Conservation (phyloP, 345 rosid species). For the Brassica carinata region DNA sequence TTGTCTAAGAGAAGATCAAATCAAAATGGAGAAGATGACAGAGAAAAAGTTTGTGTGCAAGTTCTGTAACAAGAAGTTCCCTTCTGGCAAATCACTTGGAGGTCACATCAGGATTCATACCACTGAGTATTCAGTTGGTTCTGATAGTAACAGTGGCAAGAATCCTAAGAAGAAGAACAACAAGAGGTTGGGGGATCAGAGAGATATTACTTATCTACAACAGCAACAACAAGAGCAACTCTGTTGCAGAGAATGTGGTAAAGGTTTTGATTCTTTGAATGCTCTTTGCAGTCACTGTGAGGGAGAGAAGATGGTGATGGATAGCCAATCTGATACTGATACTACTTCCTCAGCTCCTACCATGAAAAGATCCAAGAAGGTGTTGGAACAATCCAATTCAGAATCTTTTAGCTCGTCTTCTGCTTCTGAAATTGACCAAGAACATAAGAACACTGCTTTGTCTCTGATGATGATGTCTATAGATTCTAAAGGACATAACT, state of each 20-base stretch:
- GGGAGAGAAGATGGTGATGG: slow-evolving; percentile 46
- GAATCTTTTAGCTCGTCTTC: slow-evolving; percentile 36
- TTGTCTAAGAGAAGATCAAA: slow-evolving; percentile 5
- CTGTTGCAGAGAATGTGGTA: slow-evolving; percentile 68
- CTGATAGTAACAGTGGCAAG: slow-evolving; percentile 40
- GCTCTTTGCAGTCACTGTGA: slow-evolving; percentile 44
- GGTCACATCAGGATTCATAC: slow-evolving; percentile 84
- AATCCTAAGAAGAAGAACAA: not conserved
- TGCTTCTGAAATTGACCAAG: slow-evolving; percentile 65
- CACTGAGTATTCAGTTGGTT: slow-evolving; percentile 41
- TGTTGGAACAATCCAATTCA: slow-evolving; percentile 7
- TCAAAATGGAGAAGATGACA: slow-evolving; percentile 49
- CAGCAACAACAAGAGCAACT: slow-evolving; percentile 23
- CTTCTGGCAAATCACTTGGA: slow-evolving; percentile 83
- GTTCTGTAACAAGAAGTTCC: slow-evolving; percentile 65
- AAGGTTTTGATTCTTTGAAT: too few relatives aligned
- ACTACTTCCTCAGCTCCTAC: slow-evolving; percentile 52
- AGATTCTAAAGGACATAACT: slow-evolving; percentile 50
- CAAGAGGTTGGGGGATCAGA: slow-evolving; percentile 52
- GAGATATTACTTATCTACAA: slow-evolving; percentile 13
- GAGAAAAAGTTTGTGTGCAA: slow-evolving; percentile 62
- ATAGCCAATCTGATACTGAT: slow-evolving; percentile 64
- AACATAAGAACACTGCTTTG: slow-evolving; percentile 58
- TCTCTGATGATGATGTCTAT: slow-evolving; percentile 72
- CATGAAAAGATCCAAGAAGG: slow-evolving; percentile 58